A percentile compares a stretch with the other conserved stretches of the same genome.
Evolutionary conservation across 371 early-diverging fungal genomes (phyloP).

Genomic region (Chytridium lagenaria): DNA sequence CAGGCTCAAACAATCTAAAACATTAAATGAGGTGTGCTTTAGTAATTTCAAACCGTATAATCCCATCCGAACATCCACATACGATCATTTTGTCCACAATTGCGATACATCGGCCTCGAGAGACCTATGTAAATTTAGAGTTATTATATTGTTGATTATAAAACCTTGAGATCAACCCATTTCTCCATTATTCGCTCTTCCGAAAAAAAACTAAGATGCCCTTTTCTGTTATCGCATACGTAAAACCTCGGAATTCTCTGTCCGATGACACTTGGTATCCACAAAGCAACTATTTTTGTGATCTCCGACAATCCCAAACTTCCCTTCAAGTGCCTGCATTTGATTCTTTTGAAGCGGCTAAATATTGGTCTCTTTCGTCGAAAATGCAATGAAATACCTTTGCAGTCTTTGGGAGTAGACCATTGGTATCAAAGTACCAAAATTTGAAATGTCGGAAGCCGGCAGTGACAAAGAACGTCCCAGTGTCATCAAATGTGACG

Average conservation of each 20-base stretch:
- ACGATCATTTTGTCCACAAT: constrained; percentile 67
- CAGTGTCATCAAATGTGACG: constrained; percentile 70
- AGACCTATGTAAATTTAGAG: constrained; percentile 49
- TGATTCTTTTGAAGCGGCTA: constrained; percentile 20
- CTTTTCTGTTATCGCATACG: constrained; percentile 74
- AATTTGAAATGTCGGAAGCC: constrained; percentile 81
- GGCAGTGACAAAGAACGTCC: constrained; percentile 78
- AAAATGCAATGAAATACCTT: constrained; percentile 16
- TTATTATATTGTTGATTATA: background rate
- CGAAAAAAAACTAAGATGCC: constrained; percentile 72
- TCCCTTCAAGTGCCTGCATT: constrained; percentile 73
- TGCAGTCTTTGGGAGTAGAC: constrained; percentile 9
- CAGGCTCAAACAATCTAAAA: constrained; percentile 70
- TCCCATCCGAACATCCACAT: constrained; percentile 78
- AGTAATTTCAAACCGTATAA: constrained; percentile 63
- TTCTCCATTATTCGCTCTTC: constrained; percentile 72
- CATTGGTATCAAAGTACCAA: constrained; percentile 71
- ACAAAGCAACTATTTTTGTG: constrained; percentile 75
- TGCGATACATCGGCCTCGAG: constrained; percentile 69
- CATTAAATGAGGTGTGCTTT: background rate
- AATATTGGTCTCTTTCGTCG: background rate
- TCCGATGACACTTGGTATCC: constrained; percentile 69
- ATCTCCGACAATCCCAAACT: constrained; percentile 72
- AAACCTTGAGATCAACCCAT: constrained; percentile 80
- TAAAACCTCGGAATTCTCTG: constrained; percentile 51